Evolutionary conservation across 495 filamentous ascomycete genomes (phyloP), one percentile per base, ranked within the genome.

Genomic region (Penicillium subrubescens): DNA sequence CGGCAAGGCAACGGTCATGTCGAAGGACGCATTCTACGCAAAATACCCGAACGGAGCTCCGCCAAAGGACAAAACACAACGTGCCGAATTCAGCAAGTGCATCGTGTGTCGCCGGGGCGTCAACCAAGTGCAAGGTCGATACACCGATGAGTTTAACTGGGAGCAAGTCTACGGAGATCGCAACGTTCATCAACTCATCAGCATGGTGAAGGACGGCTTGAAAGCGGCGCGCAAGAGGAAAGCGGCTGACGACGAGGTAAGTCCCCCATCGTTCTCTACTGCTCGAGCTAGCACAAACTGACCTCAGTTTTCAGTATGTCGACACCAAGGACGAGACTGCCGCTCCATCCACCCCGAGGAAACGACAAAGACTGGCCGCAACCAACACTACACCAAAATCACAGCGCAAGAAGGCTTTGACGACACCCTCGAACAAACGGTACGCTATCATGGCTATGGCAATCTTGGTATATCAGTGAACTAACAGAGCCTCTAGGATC

Each of bases 111-210:
- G 94, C 31, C 82, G 94, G 72, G 96, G 92, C 5, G 94, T 92
- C 66, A 96, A 93, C 71, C 90, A 92, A 5, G 79, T 91, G 35
- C 96, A 93, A 33, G 88, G 92, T 33, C 92, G 89, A 37, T 99
- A 98, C 72, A 98, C 95, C 0, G 87, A 93, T 5, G 96, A 98
- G 70, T 97, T 98, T 63, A 64, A 86, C 6, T 99, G 95, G 95
- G 93, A 97, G 69, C 84, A 96, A 35, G 78, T 95, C 12, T 96
- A 91, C 67, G 79, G 82, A 5, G 87, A 89, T 23, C 77, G 84
- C 27, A 87, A 55, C 84, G 92, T 75, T 78, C 95, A 67, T 15
- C 69, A 77, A 0, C 77, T 99, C 34, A 82, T 88, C 46, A 82
- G 88, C 27, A 74, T 88, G 67, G 81, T 98, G 29, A 82, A 88